Base-by-base conservation (phyloP, 2,329 filamentous ascomycete genomes). In the Paracamarosporium sp. region DNA sequence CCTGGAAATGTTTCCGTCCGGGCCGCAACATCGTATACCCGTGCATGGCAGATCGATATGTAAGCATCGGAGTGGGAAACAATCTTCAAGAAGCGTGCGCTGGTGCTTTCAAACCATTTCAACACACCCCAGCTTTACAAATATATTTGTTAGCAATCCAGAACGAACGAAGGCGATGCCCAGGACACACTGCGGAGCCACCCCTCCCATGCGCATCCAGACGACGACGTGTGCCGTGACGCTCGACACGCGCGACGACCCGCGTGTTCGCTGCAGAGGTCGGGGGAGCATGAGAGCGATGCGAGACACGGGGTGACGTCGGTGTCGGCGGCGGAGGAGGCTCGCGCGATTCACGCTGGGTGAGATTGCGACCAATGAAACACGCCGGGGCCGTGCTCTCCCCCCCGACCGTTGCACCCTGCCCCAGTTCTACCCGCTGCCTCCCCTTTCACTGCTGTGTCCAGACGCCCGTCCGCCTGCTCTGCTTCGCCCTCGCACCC, bases 351-450 rank as follows among this genome's bases (percentile, higher is more conserved):
- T 41, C 48, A 51, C 48, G 11, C 17, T 27, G 41, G 24, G 33
- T 20, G 35, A 41, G 20, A 43, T 33, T 33, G n/a, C 27, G 5
- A 30, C 36, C 48, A 51, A 43, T 51, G 11, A 51, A 31, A 31
- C 22, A 9, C 5, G 27, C 36, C 17, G 17, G 36, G 25, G n/a
- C 24, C 36, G 13, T 24, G 48, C 25, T 8, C 35, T 41, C 40
- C 47, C 40, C 47, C 47, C 47, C 47, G 35, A 41, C 47, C 35
- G 35, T 50, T 50, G 47, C 22, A 38, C 31, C n/a, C 36, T 51
- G 27, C 25, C 48, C 48, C 48, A 36, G 27, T 38, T 38, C 12
- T 36, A 27, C 25, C 36, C 30, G 35, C 36, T 11, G 24, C 31
- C 48, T 41, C 48, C 48, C 48, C 36, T 50, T 36, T 51, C 36